Percentiles rank a stretch among this genome's conserved stretches.
Evolutionary conservation across 106 monocot genomes (phyloP).

Genomic region (Dioscorea dumetorum): DNA sequence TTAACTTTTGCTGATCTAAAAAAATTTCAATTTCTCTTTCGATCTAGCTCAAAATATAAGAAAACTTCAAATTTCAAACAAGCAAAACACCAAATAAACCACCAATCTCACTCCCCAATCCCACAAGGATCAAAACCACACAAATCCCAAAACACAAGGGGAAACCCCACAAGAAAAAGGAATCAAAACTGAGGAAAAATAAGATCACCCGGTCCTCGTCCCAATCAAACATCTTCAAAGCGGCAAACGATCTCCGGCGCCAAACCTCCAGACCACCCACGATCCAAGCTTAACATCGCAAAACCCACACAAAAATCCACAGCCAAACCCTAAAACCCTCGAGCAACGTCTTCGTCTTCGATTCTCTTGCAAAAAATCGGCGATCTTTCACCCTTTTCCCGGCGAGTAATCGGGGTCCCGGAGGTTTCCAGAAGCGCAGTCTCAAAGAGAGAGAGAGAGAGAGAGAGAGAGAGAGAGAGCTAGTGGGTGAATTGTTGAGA

Average conservation of each 20-base stretch:
- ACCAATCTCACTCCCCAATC: no score
- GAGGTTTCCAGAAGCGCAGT: background rate
- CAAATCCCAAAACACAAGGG: no score
- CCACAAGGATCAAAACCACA: no score
- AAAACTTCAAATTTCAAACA: no score
- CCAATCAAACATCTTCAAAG: constrained; percentile 36
- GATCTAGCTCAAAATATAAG: no score
- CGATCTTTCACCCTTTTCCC: background rate
- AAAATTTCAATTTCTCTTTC: no score
- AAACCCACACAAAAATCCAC: background rate
- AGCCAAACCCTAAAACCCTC: background rate
- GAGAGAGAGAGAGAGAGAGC: background rate
- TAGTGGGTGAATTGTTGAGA: no score
- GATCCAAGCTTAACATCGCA: constrained; percentile 19
- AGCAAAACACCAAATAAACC: no score
- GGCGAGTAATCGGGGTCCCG: background rate
- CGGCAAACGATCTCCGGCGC: constrained; percentile 5
- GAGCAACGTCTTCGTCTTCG: background rate
- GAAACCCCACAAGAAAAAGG: background rate
- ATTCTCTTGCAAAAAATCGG: no score
- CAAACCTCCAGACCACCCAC: background rate
- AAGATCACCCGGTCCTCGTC: constrained; percentile 27
- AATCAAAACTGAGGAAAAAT: background rate
- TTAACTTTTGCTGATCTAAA: no score
- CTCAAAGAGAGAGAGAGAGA: background rate